Percentiles rank a stretch among this genome's conserved stretches.
Conservation (phyloP, 169 alveolate species). For the Eimeria falciformis region DNA sequence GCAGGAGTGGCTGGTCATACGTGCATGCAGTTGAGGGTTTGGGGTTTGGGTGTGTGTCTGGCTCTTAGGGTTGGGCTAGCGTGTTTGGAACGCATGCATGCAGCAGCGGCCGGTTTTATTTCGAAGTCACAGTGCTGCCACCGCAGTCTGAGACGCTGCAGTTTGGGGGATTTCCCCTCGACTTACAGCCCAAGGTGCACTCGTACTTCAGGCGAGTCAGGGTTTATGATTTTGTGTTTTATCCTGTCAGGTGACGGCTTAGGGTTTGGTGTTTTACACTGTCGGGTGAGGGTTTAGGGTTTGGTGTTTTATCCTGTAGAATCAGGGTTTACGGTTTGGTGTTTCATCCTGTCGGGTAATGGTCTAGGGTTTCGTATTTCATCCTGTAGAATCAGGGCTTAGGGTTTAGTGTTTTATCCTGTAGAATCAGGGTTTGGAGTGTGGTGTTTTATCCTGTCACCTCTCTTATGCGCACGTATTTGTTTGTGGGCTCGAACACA, state of each 20-base stretch:
- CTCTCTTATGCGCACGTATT: no score
- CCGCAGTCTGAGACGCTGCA: slow-evolving; percentile 10
- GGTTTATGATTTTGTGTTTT: background rate
- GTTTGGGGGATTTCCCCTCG: slow-evolving; percentile 63
- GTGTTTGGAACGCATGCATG: slow-evolving; percentile 79
- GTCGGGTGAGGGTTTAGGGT: background rate
- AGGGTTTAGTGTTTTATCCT: background rate
- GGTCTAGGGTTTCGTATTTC: background rate
- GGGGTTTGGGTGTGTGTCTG: background rate
- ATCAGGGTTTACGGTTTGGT: background rate
- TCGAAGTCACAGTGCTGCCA: slow-evolving; percentile 66
- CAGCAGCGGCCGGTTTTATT: slow-evolving; percentile 74
- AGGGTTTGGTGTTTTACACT: background rate
- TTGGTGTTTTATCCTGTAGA: background rate
- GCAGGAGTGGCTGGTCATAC: background rate
- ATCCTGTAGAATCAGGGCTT: background rate
- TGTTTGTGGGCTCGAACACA: no score
- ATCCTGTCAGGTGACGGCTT: background rate
- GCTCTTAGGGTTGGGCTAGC: slow-evolving; percentile 76
- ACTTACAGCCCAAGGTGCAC: slow-evolving; percentile 4
- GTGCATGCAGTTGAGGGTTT: background rate
- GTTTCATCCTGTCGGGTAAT: background rate
- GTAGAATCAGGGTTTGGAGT: background rate
- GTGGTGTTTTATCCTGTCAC: background rate
- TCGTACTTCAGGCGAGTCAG: slow-evolving; percentile 54